Percentiles rank a stretch among this genome's conserved stretches.
phyloP scores from a whole-genome alignment of 179 eudicot genomes.

The Silene noctiflora region DNA sequence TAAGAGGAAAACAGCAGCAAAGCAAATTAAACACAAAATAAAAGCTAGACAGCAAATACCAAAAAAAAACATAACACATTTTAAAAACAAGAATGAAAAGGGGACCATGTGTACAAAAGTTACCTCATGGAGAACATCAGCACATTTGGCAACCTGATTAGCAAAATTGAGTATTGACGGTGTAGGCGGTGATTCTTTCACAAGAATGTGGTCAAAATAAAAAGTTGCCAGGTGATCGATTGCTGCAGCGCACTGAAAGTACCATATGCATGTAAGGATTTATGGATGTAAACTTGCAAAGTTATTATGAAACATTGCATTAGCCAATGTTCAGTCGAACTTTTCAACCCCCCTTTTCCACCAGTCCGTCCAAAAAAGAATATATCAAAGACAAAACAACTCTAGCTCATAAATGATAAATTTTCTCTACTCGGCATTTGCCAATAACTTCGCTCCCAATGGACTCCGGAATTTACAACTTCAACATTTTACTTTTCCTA shows the following conservation, averaged over 20 bases:
- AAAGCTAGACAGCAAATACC: neutral
- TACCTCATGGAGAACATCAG: constrained; percentile 36
- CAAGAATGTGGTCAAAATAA: constrained; percentile 37
- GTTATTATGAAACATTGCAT: no score
- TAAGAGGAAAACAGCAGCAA: neutral
- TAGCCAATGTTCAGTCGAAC: neutral
- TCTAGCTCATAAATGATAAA: neutral
- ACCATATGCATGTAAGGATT: constrained; percentile 6
- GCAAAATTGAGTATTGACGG: constrained; percentile 31
- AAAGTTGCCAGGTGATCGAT: constrained; percentile 42
- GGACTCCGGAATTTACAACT: neutral
- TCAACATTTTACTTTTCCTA: neutral
- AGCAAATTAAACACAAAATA: neutral
- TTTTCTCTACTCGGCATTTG: neutral
- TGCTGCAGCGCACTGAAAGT: constrained; percentile 40
- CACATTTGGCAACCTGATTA: constrained; percentile 34
- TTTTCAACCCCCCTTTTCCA: neutral
- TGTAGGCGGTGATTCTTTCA: constrained; percentile 37
- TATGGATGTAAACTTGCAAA: neutral
- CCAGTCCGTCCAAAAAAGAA: neutral
- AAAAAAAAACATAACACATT: neutral
- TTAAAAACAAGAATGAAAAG: constrained; percentile 4
- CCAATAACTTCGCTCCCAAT: neutral
- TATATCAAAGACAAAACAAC: neutral
- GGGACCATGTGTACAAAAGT: constrained; percentile 4